A percentile compares a stretch with the other conserved stretches of the same genome.
phyloP scores from a whole-genome alignment of 2,329 filamentous ascomycete species.

The Neofusicoccum sp. region DNA sequence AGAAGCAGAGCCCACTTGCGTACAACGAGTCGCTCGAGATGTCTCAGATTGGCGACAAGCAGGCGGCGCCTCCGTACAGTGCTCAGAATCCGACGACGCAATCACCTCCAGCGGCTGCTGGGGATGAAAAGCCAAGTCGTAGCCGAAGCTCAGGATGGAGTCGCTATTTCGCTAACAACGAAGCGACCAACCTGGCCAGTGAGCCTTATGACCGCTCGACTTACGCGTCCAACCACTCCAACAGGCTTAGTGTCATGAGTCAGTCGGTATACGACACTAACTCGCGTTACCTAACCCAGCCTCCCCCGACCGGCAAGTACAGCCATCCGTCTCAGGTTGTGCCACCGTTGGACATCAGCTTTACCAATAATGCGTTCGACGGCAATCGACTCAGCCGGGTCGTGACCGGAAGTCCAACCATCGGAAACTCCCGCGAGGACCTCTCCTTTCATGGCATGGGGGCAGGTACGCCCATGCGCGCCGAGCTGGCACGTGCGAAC shows the following conservation, averaged over 20 bases:
- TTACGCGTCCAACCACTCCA: slow-evolving; percentile 32
- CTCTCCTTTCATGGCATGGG: slow-evolving; percentile 31
- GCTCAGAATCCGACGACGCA: slow-evolving; percentile 29
- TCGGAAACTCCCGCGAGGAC: slow-evolving; percentile 56
- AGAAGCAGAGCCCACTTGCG: slow-evolving; percentile 46
- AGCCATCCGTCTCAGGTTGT: slow-evolving; percentile 62
- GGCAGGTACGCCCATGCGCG: slow-evolving; percentile 32
- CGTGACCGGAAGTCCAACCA: slow-evolving; percentile 66
- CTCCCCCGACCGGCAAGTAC: not conserved
- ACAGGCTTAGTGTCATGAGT: slow-evolving; percentile 37
- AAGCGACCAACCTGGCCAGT: slow-evolving; percentile 53
- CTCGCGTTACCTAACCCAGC: slow-evolving; percentile 53
- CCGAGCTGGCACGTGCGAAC: slow-evolving; percentile 37
- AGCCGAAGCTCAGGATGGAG: slow-evolving; percentile 70
- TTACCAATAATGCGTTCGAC: slow-evolving; percentile 45
- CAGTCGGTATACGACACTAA: slow-evolving; percentile 57
- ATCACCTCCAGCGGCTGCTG: slow-evolving; percentile 20
- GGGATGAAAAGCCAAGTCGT: slow-evolving; percentile 22
- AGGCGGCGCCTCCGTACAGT: slow-evolving; percentile 27
- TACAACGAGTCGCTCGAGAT: slow-evolving; percentile 45
- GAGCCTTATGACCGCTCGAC: slow-evolving; percentile 57
- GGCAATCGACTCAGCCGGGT: slow-evolving; percentile 65
- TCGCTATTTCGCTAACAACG: slow-evolving; percentile 73
- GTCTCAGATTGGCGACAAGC: slow-evolving; percentile 42
- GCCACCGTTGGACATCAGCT: slow-evolving; percentile 63